phyloP scores from a whole-genome alignment of 768 basidiomycete genomes.

The Auricularia sp. region DNA sequence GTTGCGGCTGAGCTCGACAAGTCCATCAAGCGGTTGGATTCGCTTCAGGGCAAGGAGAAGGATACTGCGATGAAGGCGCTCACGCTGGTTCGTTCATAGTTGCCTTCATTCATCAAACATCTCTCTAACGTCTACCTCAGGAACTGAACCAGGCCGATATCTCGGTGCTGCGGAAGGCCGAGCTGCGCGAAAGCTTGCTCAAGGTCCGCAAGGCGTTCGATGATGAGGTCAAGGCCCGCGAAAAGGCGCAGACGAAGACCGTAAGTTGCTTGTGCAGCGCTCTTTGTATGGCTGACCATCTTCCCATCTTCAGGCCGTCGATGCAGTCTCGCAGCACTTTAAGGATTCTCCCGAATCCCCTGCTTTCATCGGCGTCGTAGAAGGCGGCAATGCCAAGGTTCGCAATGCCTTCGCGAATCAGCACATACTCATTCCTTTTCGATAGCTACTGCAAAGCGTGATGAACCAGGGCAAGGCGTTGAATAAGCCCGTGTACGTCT shows the following conservation, averaged over 20 bases:
- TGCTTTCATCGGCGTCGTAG: constrained; percentile 60
- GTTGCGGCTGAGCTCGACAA: constrained; percentile 52
- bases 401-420: background rate
- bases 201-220: constrained; percentile 72
- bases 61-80: constrained; percentile 80
- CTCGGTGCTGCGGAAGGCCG: constrained; percentile 71
- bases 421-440: background rate
- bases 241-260: constrained; percentile 64
- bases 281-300: background rate
- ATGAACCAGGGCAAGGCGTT: constrained; percentile 70
- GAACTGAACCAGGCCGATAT: constrained; percentile 86
- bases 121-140: constrained; percentile 28
- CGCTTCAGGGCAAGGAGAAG: constrained; percentile 62
- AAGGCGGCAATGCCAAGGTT: constrained; percentile 83
- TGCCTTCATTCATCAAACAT: constrained; percentile 2
- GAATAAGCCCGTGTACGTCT: constrained; percentile 77
- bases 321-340: constrained; percentile 63
- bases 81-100: constrained; percentile 44
- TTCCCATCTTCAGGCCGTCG: constrained; percentile 44
- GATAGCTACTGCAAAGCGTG: constrained; percentile 64
- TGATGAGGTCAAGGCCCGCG: constrained; percentile 75
- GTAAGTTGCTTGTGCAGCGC: constrained; percentile 29
- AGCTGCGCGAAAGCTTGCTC: constrained; percentile 64
- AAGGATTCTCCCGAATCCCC: constrained; percentile 58
- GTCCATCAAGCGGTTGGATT: background rate